Percentiles rank a stretch among this genome's conserved stretches.
Evolutionary conservation across 2,329 filamentous ascomycete species (phyloP).

Genomic region (Dichotomopilus funicola): DNA sequence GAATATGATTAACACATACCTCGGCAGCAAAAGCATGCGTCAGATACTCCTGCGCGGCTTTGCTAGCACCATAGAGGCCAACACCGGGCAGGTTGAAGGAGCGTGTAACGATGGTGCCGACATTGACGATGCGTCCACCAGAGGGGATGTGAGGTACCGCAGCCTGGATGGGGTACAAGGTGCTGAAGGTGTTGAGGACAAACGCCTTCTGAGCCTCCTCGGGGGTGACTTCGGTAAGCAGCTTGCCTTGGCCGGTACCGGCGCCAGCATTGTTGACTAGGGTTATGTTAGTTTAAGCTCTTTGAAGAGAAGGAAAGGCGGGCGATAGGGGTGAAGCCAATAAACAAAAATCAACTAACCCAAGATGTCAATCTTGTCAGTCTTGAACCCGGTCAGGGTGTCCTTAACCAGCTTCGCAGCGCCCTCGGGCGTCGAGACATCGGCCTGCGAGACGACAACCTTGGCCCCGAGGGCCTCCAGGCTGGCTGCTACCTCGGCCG

Average conservation of each 20-base stretch:
- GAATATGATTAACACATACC: slow-evolving; percentile 1
- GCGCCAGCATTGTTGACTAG: slow-evolving; percentile 36
- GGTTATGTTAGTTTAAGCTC: background rate
- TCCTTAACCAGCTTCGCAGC: slow-evolving; percentile 29
- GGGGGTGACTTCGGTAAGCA: slow-evolving; percentile 19
- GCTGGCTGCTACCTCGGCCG: slow-evolving; percentile 26
- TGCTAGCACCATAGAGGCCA: slow-evolving; percentile 27
- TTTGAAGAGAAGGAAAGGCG: background rate
- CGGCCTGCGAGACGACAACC: slow-evolving; percentile 30
- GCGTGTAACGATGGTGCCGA: slow-evolving; percentile 26
- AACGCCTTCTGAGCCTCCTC: slow-evolving; percentile 28
- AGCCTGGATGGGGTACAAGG: slow-evolving; percentile 32
- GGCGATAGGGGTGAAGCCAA: background rate
- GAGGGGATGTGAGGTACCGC: slow-evolving; percentile 31
- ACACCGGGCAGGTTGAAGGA: slow-evolving; percentile 12
- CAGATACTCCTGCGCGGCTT: slow-evolving; percentile 33
- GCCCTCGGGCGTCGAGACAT: slow-evolving; percentile 29
- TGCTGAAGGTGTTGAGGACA: slow-evolving; percentile 30
- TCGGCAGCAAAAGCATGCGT: slow-evolving; percentile 31
- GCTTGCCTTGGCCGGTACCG: slow-evolving; percentile 17
- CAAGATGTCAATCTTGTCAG: slow-evolving; percentile 36
- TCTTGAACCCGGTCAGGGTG: slow-evolving; percentile 30
- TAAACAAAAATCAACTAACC: slow-evolving; percentile 25
- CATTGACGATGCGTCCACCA: slow-evolving; percentile 31
- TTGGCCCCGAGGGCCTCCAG: slow-evolving; percentile 28